These are phyloP conservation scores for Tetraselmis striata DNA, from an alignment of 139 green algal species.

Conservation along the genomic window DNA sequence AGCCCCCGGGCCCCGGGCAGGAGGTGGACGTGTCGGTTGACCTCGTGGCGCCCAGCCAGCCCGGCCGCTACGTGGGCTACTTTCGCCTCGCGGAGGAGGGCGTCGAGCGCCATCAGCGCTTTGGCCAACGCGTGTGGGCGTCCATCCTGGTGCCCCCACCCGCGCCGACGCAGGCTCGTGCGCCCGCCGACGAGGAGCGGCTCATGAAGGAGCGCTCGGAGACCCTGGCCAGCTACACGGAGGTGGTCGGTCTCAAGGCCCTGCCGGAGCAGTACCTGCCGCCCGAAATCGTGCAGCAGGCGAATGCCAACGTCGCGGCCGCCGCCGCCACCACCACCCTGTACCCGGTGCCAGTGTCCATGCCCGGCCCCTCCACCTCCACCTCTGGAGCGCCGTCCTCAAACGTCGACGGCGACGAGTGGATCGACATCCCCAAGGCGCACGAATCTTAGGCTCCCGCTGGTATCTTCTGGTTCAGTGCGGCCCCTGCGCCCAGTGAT, in stretches of 20 bases:
- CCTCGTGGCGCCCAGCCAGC: background rate
- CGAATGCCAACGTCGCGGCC: background rate
- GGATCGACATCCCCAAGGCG: background rate
- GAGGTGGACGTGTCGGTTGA: background rate
- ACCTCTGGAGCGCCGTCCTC: no score
- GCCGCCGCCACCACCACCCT: background rate
- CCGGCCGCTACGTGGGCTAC: background rate
- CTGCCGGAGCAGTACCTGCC: background rate
- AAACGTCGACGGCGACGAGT: background rate
- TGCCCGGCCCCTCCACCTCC: background rate
- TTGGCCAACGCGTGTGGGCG: background rate
- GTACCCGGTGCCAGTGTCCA: background rate
- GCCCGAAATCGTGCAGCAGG: background rate
- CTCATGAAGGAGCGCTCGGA: background rate
- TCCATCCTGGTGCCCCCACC: background rate
- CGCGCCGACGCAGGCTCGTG: no score
- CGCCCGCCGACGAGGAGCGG: background rate
- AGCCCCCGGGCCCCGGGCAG: background rate
- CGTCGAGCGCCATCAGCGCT: background rate
- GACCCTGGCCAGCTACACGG: background rate
- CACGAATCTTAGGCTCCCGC: background rate
- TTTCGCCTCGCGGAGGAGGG: background rate
- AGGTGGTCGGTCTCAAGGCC: background rate
- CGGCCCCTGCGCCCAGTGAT: no score
- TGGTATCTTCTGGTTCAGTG: no score